phyloP scores from a whole-genome alignment of 2,329 filamentous ascomycete species.

The Fusarium continuum region DNA sequence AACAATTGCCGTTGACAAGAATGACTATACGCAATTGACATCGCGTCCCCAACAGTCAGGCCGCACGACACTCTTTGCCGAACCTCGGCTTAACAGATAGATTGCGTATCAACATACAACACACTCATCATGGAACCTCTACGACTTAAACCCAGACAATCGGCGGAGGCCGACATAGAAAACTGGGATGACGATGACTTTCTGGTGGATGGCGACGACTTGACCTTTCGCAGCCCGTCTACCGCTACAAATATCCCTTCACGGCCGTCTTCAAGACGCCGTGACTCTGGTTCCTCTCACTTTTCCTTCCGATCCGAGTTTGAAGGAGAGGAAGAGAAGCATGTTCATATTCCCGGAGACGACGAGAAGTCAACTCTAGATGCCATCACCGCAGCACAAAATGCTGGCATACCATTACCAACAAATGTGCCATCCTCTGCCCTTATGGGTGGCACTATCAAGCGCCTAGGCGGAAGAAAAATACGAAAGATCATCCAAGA shows the following conservation, averaged over 20 bases:
- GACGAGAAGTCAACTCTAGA: conserved; percentile 85
- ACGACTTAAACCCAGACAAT: conserved; percentile 61
- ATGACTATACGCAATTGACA: conserved; percentile 45
- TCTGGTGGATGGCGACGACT: conserved; percentile 73
- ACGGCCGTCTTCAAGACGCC: conserved; percentile 57
- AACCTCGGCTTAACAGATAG: conserved; percentile 23
- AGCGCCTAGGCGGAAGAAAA: conserved; percentile 81
- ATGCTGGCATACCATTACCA: conserved; percentile 91
- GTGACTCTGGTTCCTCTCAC: conserved; percentile 84
- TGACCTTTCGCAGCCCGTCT: conserved; percentile 65
- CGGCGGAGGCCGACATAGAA: conserved; percentile 72
- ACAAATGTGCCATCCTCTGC: conserved; percentile 87
- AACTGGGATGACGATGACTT: conserved; percentile 84
- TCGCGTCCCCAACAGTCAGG: conserved; percentile 30
- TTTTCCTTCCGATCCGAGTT: conserved; percentile 84
- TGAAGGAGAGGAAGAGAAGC: conserved; percentile 87
- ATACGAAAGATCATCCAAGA: conserved; percentile 78
- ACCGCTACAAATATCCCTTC: conserved; percentile 54
- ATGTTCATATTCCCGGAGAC: conserved; percentile 83
- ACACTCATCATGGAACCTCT: conserved; percentile 61
- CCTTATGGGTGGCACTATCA: conserved; percentile 90
- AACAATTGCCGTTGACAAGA: conserved; percentile 42
- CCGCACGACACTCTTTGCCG: conserved; percentile 18
- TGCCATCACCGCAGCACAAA: conserved; percentile 86
- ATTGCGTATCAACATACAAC: conserved; percentile 16